A percentile compares a stretch with the other conserved stretches of the same genome.
These are phyloP conservation scores for Rubroboletus satanas DNA, from an alignment of 768 basidiomycete genomes.

Conservation along the genomic window DNA sequence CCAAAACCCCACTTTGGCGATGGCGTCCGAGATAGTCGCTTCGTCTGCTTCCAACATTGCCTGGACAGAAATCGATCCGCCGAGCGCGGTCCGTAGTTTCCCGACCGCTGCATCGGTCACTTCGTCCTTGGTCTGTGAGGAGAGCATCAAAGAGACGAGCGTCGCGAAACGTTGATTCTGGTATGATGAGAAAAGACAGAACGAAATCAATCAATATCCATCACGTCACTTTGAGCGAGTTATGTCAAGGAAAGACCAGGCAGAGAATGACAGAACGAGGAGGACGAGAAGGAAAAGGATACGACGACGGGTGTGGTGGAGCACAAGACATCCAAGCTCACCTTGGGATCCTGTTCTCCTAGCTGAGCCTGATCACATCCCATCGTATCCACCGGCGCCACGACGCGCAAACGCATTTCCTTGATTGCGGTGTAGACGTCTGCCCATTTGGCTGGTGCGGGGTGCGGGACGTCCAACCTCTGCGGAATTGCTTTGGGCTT, in stretches of 20 bases:
- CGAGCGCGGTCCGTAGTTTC: constrained; percentile 68
- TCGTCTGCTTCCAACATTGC: constrained; percentile 63
- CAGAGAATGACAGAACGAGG: not conserved
- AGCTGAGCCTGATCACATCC: constrained; percentile 72
- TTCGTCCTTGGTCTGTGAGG: constrained; percentile 93
- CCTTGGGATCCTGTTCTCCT: constrained; percentile 64
- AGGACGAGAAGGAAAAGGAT: no score
- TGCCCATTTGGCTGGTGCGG: constrained; percentile 62
- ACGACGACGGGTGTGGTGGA: not conserved
- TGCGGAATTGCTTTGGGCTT: constrained; percentile 57
- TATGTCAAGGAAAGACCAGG: not conserved
- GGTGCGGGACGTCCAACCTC: constrained; percentile 56
- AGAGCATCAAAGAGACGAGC: constrained; percentile 91
- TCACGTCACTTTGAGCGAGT: not conserved
- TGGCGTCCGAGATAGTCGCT: constrained; percentile 63
- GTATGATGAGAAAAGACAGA: not conserved
- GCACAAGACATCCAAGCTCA: constrained; percentile 24
- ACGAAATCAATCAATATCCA: not conserved
- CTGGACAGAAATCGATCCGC: constrained; percentile 76
- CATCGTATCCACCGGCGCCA: constrained; percentile 92
- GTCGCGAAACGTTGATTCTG: constrained; percentile 82
- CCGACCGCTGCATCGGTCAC: constrained; percentile 77
- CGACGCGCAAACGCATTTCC: constrained; percentile 65
- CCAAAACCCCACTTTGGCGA: constrained; percentile 93
- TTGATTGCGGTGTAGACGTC: constrained; percentile 71